Evolutionary conservation across 1,284 basidiomycete genomes (phyloP), one percentile per base, ranked within the genome.

Genomic region (Papiliotrema flavescens): DNA sequence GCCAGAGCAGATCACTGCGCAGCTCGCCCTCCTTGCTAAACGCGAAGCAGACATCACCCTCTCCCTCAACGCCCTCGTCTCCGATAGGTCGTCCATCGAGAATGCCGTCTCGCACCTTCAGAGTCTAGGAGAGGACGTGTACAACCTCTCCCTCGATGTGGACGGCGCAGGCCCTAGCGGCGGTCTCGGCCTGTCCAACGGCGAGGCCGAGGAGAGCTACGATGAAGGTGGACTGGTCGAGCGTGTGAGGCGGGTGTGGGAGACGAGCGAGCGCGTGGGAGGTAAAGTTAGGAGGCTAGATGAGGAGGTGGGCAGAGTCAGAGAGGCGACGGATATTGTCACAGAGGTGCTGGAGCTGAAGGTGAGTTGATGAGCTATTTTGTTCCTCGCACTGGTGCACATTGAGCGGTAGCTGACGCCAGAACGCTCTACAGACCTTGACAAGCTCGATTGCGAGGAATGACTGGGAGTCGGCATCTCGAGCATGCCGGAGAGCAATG

Each of bases 381-480:
- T 5, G 28, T 5, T 32, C 11, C 6, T 32, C 28, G 28, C 28
- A 6, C 11, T 11, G 28, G 11, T 32, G 28, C n/a, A 26, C 23
- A 34, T 11, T 6, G 19, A 7, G 17, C 19, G 41, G 20, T 36
- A 41, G 35, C 52, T 53, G 43, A 54, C 23, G 19, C 3, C 65
- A 92, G 90, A 85, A 86, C 11, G 91, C 93, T 0, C 79, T 98
- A 23, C 78, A 83, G 28, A 84, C 85, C 17, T 80, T 97, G 8
- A 85, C 88, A 56, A 74, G 80, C 0, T 83, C 90, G 5, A 93
- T 98, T 37, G 88, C 90, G 37, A 81, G 80, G 54, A 83, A 87
- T 61, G 96, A 98, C 71, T 99, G 95, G 94, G 95, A 98, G 71
- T 85, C 89, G 15, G 95, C 95, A 1, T 87, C 91, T 0, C 81